Percentiles rank a stretch among this genome's conserved stretches.
Conservation (phyloP, 2,329 filamentous ascomycete genomes). For the Colletotrichum kahawae region DNA sequence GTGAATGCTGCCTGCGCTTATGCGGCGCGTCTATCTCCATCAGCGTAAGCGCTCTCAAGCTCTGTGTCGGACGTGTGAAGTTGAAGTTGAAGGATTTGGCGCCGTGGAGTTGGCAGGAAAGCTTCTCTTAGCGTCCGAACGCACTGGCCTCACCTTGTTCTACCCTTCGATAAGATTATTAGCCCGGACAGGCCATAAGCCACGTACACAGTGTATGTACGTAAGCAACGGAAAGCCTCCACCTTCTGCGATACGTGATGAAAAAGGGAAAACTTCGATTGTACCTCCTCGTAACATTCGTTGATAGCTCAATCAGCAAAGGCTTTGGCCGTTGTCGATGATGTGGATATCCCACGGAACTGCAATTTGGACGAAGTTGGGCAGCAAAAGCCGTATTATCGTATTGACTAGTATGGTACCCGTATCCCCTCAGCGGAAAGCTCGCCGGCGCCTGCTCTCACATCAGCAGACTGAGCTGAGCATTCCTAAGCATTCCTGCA, state of each 20-base stretch:
- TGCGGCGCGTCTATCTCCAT: conserved; percentile 3
- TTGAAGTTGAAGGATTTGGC: conserved; percentile 12
- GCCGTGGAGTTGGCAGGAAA: conserved; percentile 7
- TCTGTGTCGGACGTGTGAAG: neutral
- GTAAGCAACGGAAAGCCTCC: neutral
- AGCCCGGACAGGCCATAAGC: neutral
- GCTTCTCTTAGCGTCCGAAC: conserved; percentile 16
- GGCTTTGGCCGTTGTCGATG: neutral
- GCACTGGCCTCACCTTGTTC: conserved; percentile 23
- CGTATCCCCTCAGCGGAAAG: neutral
- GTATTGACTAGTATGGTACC: neutral
- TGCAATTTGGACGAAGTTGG: neutral
- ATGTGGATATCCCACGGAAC: neutral
- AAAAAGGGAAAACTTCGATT: neutral
- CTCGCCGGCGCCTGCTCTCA: neutral
- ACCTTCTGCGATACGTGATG: neutral
- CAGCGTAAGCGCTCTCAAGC: conserved; percentile 5
- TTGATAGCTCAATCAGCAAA: neutral
- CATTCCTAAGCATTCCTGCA: neutral
- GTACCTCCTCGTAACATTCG: neutral
- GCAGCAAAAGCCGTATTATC: neutral
- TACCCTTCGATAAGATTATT: neutral
- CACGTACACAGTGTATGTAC: neutral
- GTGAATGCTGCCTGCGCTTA: neutral
- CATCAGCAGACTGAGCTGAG: neutral